phyloP scores from a whole-genome alignment of 345 rosid species.

The Carallia pectinifolia region DNA sequence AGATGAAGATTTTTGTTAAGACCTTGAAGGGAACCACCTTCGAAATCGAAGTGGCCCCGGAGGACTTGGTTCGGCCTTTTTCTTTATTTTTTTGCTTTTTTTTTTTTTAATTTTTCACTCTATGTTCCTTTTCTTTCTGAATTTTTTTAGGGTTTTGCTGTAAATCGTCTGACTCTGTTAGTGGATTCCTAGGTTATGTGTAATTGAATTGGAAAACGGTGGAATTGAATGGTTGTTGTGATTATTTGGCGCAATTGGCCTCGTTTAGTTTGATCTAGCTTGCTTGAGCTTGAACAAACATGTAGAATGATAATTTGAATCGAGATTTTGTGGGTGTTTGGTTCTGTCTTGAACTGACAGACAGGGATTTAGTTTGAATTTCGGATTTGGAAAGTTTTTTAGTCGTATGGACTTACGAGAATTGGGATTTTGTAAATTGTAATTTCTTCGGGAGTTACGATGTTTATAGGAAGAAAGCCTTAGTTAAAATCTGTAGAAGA shows the following conservation, averaged over 20 bases:
- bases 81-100: background rate
- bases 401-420: no score
- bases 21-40: slow-evolving; percentile 71
- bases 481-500: no score
- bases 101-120: background rate
- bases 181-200: background rate
- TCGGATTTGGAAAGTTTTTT: no score
- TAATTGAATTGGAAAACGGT: background rate
- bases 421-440: no score
- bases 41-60: slow-evolving; percentile 65
- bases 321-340: slow-evolving; percentile 3
- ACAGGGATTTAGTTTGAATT: no score
- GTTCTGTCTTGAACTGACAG: background rate
- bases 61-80: slow-evolving; percentile 42
- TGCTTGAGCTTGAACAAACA: background rate
- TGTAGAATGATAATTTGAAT: background rate
- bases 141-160: background rate
- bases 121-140: no score
- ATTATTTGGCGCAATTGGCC: background rate
- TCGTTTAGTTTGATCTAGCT: background rate
- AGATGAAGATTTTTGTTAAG: slow-evolving; percentile 75
- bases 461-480: no score
- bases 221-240: background rate
- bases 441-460: no score
- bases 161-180: background rate